These are phyloP conservation scores for Termitomyces sp. DNA, from an alignment of 768 basidiomycete genomes.

Conservation along the genomic window DNA sequence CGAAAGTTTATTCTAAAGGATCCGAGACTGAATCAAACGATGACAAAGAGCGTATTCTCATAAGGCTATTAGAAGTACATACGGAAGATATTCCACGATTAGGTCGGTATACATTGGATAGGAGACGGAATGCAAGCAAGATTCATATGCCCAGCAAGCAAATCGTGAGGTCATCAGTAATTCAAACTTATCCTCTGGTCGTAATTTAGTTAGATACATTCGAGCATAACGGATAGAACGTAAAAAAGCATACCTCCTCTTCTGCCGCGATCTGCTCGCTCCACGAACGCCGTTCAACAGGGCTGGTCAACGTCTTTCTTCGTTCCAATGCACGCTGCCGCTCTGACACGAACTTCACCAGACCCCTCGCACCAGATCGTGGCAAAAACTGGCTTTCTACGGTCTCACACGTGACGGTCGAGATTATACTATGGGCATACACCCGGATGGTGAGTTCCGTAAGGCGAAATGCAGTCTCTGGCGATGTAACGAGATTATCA, in stretches of 20 bases:
- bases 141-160: neutral
- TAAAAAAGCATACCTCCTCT: neutral
- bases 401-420: conserved; percentile 4
- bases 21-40: neutral
- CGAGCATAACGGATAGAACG: too few species aligned
- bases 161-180: too few species aligned
- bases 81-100: neutral
- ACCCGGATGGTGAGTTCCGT: conserved; percentile 9
- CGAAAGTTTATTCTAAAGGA: neutral
- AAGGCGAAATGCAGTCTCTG: conserved; percentile 8
- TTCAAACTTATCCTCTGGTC: neutral
- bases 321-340: conserved; percentile 1
- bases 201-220: neutral
- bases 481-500: conserved; percentile 4
- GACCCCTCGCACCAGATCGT: conserved; percentile 7
- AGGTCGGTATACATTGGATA: neutral
- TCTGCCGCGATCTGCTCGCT: conserved; percentile 4
- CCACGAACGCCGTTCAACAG: conserved; percentile 10
- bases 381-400: conserved; percentile 10
- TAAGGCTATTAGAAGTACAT: neutral
- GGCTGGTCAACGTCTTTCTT: conserved; percentile 1
- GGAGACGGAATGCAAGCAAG: neutral
- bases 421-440: conserved; percentile 9
- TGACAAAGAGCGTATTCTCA: neutral
- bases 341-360: conserved; percentile 11